Percentiles rank a stretch among this genome's conserved stretches.
phyloP scores from a whole-genome alignment of 805 yeast species.

The Priceomyces castillae region DNA sequence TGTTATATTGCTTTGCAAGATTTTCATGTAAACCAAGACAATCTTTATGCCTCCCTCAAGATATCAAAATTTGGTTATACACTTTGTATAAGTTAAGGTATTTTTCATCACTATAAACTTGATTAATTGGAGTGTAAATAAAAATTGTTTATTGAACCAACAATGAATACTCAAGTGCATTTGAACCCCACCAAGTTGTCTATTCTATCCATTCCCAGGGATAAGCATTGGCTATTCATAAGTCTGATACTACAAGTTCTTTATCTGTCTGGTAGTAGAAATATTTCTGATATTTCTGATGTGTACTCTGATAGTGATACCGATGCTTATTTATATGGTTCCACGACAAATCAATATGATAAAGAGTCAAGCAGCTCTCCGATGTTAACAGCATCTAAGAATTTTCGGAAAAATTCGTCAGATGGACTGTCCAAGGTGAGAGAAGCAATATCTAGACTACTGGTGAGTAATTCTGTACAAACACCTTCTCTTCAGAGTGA shows the following conservation, averaged over 20 bases:
- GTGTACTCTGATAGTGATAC: conserved; percentile 11
- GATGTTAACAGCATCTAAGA: neutral
- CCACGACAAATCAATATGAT: conserved; percentile 4
- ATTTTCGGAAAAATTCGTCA: neutral
- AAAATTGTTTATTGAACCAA: neutral
- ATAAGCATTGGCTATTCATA: conserved; percentile 51
- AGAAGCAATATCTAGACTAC: neutral
- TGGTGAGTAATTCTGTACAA: conserved; percentile 4
- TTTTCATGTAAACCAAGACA: too few species aligned
- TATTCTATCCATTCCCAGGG: conserved; percentile 52
- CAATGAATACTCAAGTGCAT: conserved; percentile 47
- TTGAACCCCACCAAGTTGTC: conserved; percentile 45
- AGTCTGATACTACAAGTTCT: conserved; percentile 50
- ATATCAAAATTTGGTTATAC: too few species aligned
- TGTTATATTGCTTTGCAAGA: too few species aligned
- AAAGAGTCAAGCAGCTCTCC: conserved; percentile 2
- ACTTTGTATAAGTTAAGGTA: too few species aligned
- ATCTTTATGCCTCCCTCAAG: too few species aligned
- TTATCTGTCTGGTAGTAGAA: conserved; percentile 30
- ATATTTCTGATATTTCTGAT: conserved; percentile 9
- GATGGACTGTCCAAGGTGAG: neutral
- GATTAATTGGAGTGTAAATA: too few species aligned
- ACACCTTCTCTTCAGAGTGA: conserved; percentile 6
- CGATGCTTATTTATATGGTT: conserved; percentile 1
- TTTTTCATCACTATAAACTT: too few species aligned